Percentiles rank a stretch among this genome's conserved stretches.
phyloP scores from a whole-genome alignment of 495 filamentous ascomycete species.

The Clohesyomyces aquaticus region DNA sequence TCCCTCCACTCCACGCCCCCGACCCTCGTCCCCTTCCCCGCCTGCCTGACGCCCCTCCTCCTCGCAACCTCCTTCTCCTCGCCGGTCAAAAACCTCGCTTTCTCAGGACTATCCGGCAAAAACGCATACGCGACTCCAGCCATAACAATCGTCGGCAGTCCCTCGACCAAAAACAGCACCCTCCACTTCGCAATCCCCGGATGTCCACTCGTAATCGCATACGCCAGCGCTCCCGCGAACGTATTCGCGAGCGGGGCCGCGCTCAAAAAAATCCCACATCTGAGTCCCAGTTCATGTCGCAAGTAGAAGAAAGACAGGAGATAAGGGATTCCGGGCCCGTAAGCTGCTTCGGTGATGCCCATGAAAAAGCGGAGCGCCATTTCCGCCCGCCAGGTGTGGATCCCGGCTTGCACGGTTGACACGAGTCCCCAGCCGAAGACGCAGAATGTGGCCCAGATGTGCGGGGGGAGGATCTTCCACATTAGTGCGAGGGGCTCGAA shows the following conservation, averaged over 20 bases:
- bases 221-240: constrained; percentile 82
- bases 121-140: constrained; percentile 67
- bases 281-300: constrained; percentile 73
- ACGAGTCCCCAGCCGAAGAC: constrained; percentile 57
- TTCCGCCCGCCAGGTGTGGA: constrained; percentile 27
- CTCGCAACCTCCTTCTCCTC: constrained; percentile 73
- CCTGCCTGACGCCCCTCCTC: constrained; percentile 64
- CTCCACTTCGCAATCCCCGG: constrained; percentile 74
- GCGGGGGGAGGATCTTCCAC: constrained; percentile 57
- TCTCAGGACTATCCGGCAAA: constrained; percentile 71
- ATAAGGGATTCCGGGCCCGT: constrained; percentile 62
- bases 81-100: constrained; percentile 69
- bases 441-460: constrained; percentile 51
- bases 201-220: constrained; percentile 75
- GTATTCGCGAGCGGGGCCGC: constrained; percentile 81
- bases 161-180: constrained; percentile 82
- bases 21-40: constrained; percentile 58
- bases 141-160: constrained; percentile 70
- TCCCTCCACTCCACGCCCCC: constrained; percentile 63
- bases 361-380: constrained; percentile 38
- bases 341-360: constrained; percentile 46
- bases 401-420: constrained; percentile 69
- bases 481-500: constrained; percentile 74
- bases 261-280: constrained; percentile 75
- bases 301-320: constrained; percentile 84